Percentiles rank a stretch among this genome's conserved stretches.
Evolutionary conservation across 352 stramenopile species (phyloP).

Genomic region (Globisporangium spiculum): DNA sequence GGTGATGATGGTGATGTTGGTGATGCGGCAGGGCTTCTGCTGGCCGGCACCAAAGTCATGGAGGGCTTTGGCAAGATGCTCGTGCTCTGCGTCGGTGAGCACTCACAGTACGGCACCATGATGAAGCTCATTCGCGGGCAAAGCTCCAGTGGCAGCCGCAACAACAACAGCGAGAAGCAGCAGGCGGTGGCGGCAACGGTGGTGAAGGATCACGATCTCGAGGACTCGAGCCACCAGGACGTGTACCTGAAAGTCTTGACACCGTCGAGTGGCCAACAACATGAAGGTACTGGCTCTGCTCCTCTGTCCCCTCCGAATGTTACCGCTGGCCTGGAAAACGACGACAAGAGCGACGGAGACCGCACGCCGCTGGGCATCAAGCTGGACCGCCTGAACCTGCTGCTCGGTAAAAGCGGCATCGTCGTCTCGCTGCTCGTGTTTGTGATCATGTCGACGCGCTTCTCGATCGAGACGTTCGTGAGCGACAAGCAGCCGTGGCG

Average conservation of each 20-base stretch:
- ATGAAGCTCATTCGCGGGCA: constrained; percentile 46
- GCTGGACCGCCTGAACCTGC: constrained; percentile 64
- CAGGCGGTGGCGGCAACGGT: neutral
- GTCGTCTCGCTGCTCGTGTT: constrained; percentile 67
- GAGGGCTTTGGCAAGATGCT: constrained; percentile 81
- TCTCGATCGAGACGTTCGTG: constrained; percentile 60
- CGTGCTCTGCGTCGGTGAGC: constrained; percentile 81
- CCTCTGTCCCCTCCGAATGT: neutral
- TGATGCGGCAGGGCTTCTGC: constrained; percentile 53
- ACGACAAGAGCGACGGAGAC: neutral
- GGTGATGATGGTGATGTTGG: neutral
- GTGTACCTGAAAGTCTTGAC: constrained; percentile 6
- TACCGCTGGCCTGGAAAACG: neutral
- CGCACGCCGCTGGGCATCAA: constrained; percentile 66
- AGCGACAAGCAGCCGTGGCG: constrained; percentile 34
- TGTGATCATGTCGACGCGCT: constrained; percentile 43
- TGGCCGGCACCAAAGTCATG: constrained; percentile 77
- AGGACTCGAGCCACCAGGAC: neutral
- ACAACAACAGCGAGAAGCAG: neutral
- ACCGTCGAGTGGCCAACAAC: neutral
- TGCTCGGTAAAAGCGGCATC: constrained; percentile 64
- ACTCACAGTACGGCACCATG: constrained; percentile 85
- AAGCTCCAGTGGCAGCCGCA: neutral
- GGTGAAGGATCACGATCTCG: neutral
- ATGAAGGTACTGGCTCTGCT: neutral